Conservation (phyloP, 2,329 filamentous ascomycete species). For the Xylaria sp. region DNA sequence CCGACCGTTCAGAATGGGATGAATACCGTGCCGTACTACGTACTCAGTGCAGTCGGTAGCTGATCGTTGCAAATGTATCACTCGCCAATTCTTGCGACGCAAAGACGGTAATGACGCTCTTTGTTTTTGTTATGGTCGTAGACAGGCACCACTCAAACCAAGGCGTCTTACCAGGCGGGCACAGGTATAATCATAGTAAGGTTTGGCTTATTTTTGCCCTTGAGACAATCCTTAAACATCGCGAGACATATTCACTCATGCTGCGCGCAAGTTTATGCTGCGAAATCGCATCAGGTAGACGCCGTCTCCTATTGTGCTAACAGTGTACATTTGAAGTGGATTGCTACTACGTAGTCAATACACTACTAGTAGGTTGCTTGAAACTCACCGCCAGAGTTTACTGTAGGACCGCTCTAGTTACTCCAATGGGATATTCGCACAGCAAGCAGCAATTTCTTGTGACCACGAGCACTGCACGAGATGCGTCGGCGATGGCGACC, state of each 20-base stretch:
- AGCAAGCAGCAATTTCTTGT: slow-evolving; percentile 5
- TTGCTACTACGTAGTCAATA: neutral
- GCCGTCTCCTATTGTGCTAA: neutral
- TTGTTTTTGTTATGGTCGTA: neutral
- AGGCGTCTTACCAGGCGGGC: neutral
- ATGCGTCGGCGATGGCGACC: slow-evolving; percentile 28
- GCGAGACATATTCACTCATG: slow-evolving; percentile 18
- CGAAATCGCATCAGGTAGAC: slow-evolving; percentile 13
- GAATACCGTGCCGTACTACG: slow-evolving; percentile 4
- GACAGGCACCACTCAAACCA: neutral
- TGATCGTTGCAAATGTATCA: slow-evolving; percentile 26
- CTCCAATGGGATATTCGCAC: slow-evolving; percentile 29
- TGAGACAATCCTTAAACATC: slow-evolving; percentile 28
- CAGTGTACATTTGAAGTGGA: neutral
- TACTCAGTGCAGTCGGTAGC: neutral
- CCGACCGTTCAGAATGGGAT: slow-evolving; percentile 30
- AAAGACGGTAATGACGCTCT: neutral
- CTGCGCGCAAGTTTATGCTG: slow-evolving; percentile 22
- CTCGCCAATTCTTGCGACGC: slow-evolving; percentile 20
- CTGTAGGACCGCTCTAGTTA: slow-evolving; percentile 20
- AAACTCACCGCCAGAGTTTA: slow-evolving; percentile 46
- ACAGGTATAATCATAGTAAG: slow-evolving; percentile 8
- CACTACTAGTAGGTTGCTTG: slow-evolving; percentile 27
- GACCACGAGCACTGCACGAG: neutral
- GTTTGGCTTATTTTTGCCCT: slow-evolving; percentile 9